Evolutionary conservation across 257 asterid genomes (phyloP).

Genomic region (Craterostigma plantagineum): DNA sequence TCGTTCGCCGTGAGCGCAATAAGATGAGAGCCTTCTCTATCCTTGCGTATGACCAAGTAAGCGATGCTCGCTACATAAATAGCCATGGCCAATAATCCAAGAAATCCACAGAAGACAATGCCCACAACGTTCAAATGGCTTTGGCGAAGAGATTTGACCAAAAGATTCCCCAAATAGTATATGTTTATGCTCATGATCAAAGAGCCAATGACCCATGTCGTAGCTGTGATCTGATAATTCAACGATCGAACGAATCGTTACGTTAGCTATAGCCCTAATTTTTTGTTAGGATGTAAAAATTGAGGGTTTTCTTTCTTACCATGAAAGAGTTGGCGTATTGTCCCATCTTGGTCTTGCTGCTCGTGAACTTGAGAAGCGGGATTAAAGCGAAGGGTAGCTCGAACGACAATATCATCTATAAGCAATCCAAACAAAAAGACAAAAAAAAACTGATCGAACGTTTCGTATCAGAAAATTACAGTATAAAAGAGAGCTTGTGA

Average conservation of each 20-base stretch:
- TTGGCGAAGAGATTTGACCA: conserved; percentile 36
- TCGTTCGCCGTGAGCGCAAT: conserved; percentile 19
- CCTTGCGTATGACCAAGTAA: conserved; percentile 51
- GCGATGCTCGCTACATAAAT: conserved; percentile 46
- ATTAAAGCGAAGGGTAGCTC: conserved; percentile 92
- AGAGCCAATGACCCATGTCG: conserved; percentile 70
- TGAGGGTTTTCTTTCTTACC: too few species aligned
- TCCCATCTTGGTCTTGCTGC: conserved; percentile 93
- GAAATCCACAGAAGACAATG: conserved; percentile 39
- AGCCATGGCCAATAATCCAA: conserved; percentile 50
- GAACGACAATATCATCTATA: conserved; percentile 87
- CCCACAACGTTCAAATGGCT: conserved; percentile 24
- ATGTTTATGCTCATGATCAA: conserved; percentile 74
- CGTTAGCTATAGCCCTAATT: too few species aligned
- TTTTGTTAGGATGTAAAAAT: too few species aligned
- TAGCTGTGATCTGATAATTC: conserved; percentile 34
- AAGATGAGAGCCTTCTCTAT: conserved; percentile 45
- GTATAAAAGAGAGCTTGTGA: too few species aligned
- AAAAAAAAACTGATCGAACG: too few species aligned
- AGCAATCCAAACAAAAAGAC: neutral
- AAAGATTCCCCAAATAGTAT: conserved; percentile 49
- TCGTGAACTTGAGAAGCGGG: conserved; percentile 94
- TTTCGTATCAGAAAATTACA: too few species aligned
- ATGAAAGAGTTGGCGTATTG: conserved; percentile 37
- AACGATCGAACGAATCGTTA: too few species aligned